phyloP scores from a whole-genome alignment of 2,329 filamentous ascomycete species.

The Talaromyces amestolkiae region DNA sequence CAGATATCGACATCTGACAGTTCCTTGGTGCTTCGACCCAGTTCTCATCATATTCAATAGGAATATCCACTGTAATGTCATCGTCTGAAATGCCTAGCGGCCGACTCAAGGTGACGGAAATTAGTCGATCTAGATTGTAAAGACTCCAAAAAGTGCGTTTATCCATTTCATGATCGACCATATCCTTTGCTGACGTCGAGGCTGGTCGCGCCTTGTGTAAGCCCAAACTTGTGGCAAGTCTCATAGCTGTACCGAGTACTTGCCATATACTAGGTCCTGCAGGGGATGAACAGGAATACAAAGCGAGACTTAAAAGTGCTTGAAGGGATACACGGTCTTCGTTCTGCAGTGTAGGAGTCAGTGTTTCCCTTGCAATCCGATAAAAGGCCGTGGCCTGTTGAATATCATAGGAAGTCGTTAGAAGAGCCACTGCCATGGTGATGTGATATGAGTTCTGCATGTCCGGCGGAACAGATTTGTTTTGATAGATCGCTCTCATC shows the following conservation, averaged over 20 bases:
- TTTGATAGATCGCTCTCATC: constrained; percentile 36
- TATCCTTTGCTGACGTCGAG: constrained; percentile 21
- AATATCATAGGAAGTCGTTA: constrained; percentile 35
- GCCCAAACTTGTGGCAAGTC: constrained; percentile 39
- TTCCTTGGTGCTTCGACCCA: constrained; percentile 36
- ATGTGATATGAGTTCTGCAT: constrained; percentile 39
- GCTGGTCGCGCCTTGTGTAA: constrained; percentile 34
- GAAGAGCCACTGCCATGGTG: constrained; percentile 35
- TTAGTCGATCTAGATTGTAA: constrained; percentile 45
- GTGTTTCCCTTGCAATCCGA: constrained; percentile 34
- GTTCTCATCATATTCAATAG: constrained; percentile 42
- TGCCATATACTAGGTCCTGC: constrained; percentile 41
- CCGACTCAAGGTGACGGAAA: constrained; percentile 40
- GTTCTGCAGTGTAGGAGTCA: constrained; percentile 37
- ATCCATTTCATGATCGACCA: constrained; percentile 39
- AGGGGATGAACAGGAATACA: constrained; percentile 41
- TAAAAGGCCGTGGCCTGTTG: constrained; percentile 36
- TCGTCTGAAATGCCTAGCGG: constrained; percentile 44
- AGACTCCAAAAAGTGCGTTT: constrained; percentile 47
- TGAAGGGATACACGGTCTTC: constrained; percentile 39
- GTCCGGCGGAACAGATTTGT: constrained; percentile 34
- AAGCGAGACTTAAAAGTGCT: constrained; percentile 36
- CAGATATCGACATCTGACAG: constrained; percentile 39
- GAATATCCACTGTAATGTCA: constrained; percentile 40
- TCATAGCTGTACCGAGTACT: constrained; percentile 38